Conservation (phyloP, 2,329 filamentous ascomycete species). For the Aspergillus phoenicis region DNA sequence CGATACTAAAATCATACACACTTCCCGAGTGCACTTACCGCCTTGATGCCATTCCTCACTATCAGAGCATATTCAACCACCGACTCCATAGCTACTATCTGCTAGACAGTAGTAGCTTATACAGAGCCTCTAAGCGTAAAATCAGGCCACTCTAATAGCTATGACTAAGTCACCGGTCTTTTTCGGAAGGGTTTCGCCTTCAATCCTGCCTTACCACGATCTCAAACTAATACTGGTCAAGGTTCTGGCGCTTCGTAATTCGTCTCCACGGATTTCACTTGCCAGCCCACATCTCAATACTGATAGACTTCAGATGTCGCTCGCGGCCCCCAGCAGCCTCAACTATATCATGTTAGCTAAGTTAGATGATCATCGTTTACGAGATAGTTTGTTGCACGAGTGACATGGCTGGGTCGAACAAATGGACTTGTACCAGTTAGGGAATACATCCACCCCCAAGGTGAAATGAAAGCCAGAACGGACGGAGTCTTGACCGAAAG, state of each 20-base stretch:
- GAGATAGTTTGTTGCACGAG: neutral
- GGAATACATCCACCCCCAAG: neutral
- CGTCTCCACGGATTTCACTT: neutral
- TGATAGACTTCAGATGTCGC: neutral
- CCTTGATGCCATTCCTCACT: neutral
- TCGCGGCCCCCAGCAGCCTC: neutral
- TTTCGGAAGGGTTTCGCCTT: neutral
- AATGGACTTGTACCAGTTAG: neutral
- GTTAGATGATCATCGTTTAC: too few relatives aligned
- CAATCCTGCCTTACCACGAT: neutral
- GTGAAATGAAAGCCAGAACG: neutral
- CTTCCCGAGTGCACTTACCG: neutral
- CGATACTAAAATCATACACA: neutral
- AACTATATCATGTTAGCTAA: neutral
- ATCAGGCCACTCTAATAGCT: neutral
- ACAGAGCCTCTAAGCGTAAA: neutral
- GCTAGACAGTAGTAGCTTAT: neutral
- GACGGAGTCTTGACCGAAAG: too few relatives aligned
- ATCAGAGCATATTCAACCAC: neutral
- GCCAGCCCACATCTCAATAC: neutral
- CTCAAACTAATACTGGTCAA: neutral
- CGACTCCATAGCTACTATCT: neutral
- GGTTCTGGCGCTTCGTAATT: neutral
- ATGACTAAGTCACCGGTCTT: neutral
- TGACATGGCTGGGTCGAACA: neutral